A percentile compares a stretch with the other conserved stretches of the same genome.
Evolutionary conservation across 2,329 filamentous ascomycete genomes (phyloP).

Genomic region (Immersiporthe knoxdaviesiana): DNA sequence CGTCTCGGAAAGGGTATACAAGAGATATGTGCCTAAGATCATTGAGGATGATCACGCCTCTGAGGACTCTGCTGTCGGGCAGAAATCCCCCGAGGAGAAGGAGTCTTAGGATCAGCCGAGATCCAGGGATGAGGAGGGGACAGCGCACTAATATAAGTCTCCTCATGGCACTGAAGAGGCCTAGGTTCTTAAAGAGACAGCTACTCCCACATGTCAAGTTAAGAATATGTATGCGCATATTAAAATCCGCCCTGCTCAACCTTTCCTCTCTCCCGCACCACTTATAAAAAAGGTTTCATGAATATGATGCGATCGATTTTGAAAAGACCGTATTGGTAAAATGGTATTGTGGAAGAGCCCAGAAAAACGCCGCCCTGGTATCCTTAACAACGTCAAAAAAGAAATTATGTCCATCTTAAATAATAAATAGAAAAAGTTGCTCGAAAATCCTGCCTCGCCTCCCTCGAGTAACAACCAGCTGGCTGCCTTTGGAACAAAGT

Average conservation of each 20-base stretch:
- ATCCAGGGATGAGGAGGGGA: too few relatives aligned
- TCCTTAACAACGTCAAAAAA: constrained; percentile 8
- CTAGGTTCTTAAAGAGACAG: background rate
- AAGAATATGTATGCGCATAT: background rate
- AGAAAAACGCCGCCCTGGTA: constrained; percentile 18
- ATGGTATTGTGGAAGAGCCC: background rate
- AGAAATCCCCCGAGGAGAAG: background rate
- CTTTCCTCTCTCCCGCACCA: background rate
- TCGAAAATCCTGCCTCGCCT: background rate
- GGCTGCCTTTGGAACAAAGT: background rate
- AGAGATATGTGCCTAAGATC: constrained; percentile 5
- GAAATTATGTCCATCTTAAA: background rate
- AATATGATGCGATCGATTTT: background rate
- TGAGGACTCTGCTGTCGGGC: background rate
- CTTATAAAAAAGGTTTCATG: background rate
- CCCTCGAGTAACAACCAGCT: background rate
- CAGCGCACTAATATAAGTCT: background rate
- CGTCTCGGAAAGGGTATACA: background rate
- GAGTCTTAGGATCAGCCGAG: background rate
- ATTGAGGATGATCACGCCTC: constrained; percentile 1
- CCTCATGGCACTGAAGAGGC: background rate
- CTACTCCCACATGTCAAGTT: background rate
- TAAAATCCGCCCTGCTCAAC: background rate
- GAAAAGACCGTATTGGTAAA: background rate
- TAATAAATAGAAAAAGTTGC: background rate